Evolutionary conservation across 2,329 filamentous ascomycete species (phyloP), one percentile per base, ranked within the genome.

Genomic region (Aspergillus pseudonomiae): DNA sequence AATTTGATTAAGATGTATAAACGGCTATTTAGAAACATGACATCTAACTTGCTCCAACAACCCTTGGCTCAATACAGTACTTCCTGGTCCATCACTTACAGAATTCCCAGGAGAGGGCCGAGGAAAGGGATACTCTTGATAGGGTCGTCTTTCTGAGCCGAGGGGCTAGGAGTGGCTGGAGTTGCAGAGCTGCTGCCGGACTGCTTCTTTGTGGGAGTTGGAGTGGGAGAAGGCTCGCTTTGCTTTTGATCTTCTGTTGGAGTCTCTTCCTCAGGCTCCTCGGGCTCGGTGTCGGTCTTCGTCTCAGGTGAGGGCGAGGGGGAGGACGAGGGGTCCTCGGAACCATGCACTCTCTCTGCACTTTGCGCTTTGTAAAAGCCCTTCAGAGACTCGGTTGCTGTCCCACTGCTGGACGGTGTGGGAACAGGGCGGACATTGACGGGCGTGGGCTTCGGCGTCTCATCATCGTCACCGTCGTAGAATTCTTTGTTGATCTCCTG

Each of bases 91-190:
- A 48, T 14, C 4, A 32, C 36, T 41, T 39, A 55, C 14, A 55
- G 7, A 4, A 54, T 2, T 10, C 32, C 32, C 56, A 66, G 39
- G 10, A 75, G 32, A 5, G 63, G 60, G 57, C 73, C 73, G 12
- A 75, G 10, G 10, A 75, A 4, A 6, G 73, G 73, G 21, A 75
- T 6, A 0, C 63, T 65, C 21, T 66, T 65, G 41, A 74, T 32
- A 7, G 64, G 57, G 21, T 71, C 71, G 16, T 59, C 52, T 34
- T 64, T 57, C 5, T 58, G 41, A 5, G 55, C 30, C 12, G 64
- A 59, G 2, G 58, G 53, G 34, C 36, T 30, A 16, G 46, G 16
- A 24, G 48, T 16, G 21, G 43, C 32, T 1, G 34, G 11, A 30
- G 48, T 34, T 24, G 36, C 46, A 7, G 46, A 53, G 24, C 30